phyloP scores from a whole-genome alignment of 2,329 filamentous ascomycete species.

The Colletotrichum plurivorum region DNA sequence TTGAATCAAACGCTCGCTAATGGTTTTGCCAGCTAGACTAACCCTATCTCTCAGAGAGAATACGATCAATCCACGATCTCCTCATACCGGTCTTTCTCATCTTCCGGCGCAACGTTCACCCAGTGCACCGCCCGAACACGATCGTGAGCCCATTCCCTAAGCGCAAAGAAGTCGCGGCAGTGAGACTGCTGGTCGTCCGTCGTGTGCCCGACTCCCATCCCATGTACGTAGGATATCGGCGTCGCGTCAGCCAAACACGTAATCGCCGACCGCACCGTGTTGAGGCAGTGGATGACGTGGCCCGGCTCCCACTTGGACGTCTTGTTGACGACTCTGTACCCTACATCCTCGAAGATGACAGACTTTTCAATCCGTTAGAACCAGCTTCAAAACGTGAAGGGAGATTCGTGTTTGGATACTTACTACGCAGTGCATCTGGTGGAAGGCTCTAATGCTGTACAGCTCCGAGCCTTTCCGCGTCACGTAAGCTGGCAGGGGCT shows the following conservation, averaged over 20 bases:
- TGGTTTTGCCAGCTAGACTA: too few species aligned
- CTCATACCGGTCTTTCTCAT: constrained; percentile 28
- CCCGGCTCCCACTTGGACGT: constrained; percentile 30
- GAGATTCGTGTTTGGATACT: background rate
- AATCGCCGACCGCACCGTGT: constrained; percentile 23
- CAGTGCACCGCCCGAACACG: constrained; percentile 15
- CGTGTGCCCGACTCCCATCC: constrained; percentile 33
- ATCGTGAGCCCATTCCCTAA: constrained; percentile 33
- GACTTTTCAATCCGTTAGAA: background rate
- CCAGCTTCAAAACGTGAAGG: background rate
- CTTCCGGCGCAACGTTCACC: constrained; percentile 23
- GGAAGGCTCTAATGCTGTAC: constrained; percentile 32
- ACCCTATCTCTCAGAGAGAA: too few species aligned
- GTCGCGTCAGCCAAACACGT: constrained; percentile 29
- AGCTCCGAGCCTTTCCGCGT: constrained; percentile 25
- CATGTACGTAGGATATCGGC: constrained; percentile 27
- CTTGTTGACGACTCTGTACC: constrained; percentile 27
- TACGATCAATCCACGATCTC: background rate
- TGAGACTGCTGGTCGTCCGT: constrained; percentile 27
- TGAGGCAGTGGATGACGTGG: constrained; percentile 32
- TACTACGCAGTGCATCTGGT: constrained; percentile 35
- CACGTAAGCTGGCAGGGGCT: constrained; percentile 4
- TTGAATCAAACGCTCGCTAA: background rate
- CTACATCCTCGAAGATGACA: constrained; percentile 27
- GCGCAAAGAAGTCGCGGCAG: constrained; percentile 32